Evolutionary conservation across 352 stramenopile species (phyloP), one percentile per base, ranked within the genome.

Genomic region (Globisporangium spiculum): DNA sequence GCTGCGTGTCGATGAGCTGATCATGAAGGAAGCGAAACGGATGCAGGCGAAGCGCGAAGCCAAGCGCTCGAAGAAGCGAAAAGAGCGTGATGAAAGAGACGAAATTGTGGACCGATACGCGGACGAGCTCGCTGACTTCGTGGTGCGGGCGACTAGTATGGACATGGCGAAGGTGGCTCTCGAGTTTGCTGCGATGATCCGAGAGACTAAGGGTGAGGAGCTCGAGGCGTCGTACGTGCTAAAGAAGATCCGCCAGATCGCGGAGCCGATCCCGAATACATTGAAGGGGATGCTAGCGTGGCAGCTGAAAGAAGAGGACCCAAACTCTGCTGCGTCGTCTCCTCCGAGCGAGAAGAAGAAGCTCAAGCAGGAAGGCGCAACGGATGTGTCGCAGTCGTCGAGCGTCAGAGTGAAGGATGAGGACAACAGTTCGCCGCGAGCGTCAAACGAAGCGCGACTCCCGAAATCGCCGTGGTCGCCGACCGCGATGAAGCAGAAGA

Each of bases 11-110:
- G 86, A 96, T 62, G 86, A 94, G 10, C 70, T 92, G 32, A 96
- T 96, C 67, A 93, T 96, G 88, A 93, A 92, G 46, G 88, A 96
- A 57, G 88, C 88, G 10, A 93, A 93, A 68, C 82, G 83, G 5
- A 94, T 96, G 86, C 86, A 96, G 57, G 84, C 75, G 5, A 84
- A 92, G 48, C 85, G 87, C 7, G 86, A 94, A 74, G 81, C 81
- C 26, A 94, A 93, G 70, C 84, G 88, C 20, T 70, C 77, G 14
- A 94, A 93, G 63, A 94, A 94, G 67, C 84, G 88, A 57, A 91
- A 92, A 64, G 74, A 93, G 16, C 76, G 80, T 24, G 76, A 91
- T 57, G 75, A 87, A 48, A 86, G 90, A 34, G 84, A 93, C 27
- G 83, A 90, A 2, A 75, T 78, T 4, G 79, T 94, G 46, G 84